Base-by-base conservation (phyloP, 2,329 filamentous ascomycete species). In the Hypoxylon sp. region DNA sequence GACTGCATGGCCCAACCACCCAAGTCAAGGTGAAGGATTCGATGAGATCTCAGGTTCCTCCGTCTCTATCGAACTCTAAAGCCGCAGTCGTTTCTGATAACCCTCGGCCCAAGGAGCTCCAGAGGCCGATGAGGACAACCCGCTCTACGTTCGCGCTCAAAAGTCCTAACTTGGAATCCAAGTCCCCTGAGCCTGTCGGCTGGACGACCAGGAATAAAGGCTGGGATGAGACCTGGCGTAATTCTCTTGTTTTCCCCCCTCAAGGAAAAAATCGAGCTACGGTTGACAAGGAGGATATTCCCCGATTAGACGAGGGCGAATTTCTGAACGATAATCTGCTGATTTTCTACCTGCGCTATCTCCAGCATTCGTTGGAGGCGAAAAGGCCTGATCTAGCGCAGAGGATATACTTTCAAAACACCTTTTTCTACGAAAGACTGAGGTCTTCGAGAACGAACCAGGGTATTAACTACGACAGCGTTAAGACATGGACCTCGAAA, bases 281-380 rank as follows among this genome's bases (percentile, higher is more conserved):
- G 0, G 87, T 96, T 1, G 87, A 92, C 60, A 88, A 85, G 65
- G 81, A 85, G n/a, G 93, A 96, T 73, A 88, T 98, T 32, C 80
- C 84, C 18, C 85, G 93, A 42, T 84, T 99, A 2, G 90, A 97
- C 64, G 92, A 96, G 67, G 92, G 89, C 11, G 87, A 97, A 71
- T 97, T 91, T 63, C 80, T 99, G 44, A 99, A 99, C 75, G 96
- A 99, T 80, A 97, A 93, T 73, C 81, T 99, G 26, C 91, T 99
- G 70, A 89, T 87, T 52, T 97, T 97, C 75, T 97, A 96, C 74
- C 83, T 97, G 58, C 89, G 91, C 28, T 92, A 89, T 70, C 80
- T 95, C 4, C 89, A 94, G 73, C 80, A 85, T 61, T 79, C 85
- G 42, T 77, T 91, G 33, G 84, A 88, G 67, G 78, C 81, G 38